Evolutionary conservation across 148 eudicot genomes (phyloP).

Genomic region (Amaranthus palmeri): DNA sequence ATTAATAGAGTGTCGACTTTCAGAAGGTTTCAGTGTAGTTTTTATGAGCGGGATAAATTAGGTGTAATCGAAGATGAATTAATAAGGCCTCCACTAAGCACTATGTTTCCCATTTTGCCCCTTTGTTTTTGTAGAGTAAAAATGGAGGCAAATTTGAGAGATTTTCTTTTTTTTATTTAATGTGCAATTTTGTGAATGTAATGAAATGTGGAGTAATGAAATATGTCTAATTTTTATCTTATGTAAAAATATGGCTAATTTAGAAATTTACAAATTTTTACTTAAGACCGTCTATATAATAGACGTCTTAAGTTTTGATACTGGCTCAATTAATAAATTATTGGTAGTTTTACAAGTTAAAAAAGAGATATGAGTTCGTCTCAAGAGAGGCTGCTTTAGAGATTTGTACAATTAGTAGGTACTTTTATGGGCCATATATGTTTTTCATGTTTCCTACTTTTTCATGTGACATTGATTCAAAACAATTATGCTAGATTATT

Average conservation of each 20-base stretch:
- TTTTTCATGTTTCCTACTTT: background rate
- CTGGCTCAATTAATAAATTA: too few relatives aligned
- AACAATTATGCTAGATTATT: too few relatives aligned
- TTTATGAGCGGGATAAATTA: background rate
- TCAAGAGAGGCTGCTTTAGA: too few relatives aligned
- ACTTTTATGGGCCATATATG: conserved; percentile 8
- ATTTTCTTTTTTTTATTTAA: background rate
- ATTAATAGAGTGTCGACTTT: too few relatives aligned
- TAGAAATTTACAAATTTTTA: too few relatives aligned
- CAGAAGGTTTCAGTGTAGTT: too few relatives aligned
- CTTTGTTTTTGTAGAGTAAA: conserved; percentile 17
- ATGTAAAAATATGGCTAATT: background rate
- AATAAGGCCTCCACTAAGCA: conserved; percentile 6
- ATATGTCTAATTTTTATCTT: too few relatives aligned
- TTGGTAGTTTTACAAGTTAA: too few relatives aligned
- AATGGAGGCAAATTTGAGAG: conserved; percentile 21
- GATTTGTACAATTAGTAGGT: background rate
- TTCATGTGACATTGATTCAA: background rate
- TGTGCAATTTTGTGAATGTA: background rate
- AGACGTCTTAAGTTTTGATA: too few relatives aligned
- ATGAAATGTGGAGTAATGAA: background rate
- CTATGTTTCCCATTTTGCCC: conserved; percentile 17
- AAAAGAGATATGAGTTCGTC: too few relatives aligned
- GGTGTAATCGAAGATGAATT: background rate
- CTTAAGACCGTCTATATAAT: too few relatives aligned